These are phyloP conservation scores for Gossypium australe DNA, from an alignment of 345 rosid genomes.

Conservation along the genomic window DNA sequence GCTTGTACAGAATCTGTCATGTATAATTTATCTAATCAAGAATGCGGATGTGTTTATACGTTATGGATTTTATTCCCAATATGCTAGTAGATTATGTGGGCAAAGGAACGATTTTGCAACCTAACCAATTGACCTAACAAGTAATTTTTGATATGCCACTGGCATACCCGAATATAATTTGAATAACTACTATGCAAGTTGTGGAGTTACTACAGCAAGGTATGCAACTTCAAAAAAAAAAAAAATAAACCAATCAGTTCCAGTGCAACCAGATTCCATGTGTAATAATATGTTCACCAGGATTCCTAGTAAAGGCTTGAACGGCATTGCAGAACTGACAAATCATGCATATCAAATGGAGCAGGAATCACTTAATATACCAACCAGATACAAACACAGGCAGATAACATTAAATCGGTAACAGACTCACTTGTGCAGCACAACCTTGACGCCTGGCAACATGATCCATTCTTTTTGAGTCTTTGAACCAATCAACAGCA, in stretches of 20 bases:
- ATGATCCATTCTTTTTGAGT: slow-evolving; percentile 92
- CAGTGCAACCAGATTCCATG: not conserved
- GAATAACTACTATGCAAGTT: not conserved
- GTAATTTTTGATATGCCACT: not conserved
- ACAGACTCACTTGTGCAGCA: slow-evolving; percentile 80
- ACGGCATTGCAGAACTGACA: not conserved
- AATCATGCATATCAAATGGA: not conserved
- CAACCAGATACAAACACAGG: not conserved
- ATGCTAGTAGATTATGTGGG: not conserved
- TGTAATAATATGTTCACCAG: not conserved
- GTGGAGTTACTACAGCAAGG: not conserved
- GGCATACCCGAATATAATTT: not conserved
- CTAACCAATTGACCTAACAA: not conserved
- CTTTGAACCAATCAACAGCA: slow-evolving; percentile 99
- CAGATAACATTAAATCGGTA: slow-evolving; percentile 6
- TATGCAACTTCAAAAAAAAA: not conserved
- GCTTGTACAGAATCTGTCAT: not conserved
- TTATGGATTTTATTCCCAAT: not conserved
- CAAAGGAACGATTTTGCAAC: not conserved
- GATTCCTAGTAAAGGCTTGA: not conserved
- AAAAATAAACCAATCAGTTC: not conserved
- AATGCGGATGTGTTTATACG: not conserved
- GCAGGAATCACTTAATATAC: not conserved
- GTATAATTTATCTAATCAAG: not conserved
- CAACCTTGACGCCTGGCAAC: slow-evolving; percentile 91